Percentiles rank a stretch among this genome's conserved stretches.
Conservation (phyloP, 1,284 basidiomycete species). For the Cerrena zonata region DNA sequence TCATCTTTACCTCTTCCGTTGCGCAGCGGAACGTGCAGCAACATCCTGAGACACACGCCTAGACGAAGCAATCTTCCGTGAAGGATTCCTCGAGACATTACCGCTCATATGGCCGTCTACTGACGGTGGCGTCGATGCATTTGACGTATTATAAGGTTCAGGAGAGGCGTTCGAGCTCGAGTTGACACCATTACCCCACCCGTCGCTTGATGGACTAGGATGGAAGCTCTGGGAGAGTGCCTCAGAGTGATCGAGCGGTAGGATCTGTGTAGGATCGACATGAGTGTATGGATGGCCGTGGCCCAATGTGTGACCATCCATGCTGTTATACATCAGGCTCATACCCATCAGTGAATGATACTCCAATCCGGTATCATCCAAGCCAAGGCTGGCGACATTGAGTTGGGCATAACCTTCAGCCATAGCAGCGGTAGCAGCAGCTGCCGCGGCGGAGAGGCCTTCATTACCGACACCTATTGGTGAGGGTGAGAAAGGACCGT, state of each 20-base stretch:
- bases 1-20: slow-evolving; percentile 51
- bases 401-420: slow-evolving; percentile 64
- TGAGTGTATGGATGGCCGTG: slow-evolving; percentile 60
- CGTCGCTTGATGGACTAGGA: slow-evolving; percentile 74
- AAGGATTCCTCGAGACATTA: slow-evolving; percentile 20
- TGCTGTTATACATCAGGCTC: slow-evolving; percentile 52
- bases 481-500: slow-evolving; percentile 20
- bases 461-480: slow-evolving; percentile 28
- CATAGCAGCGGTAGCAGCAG: slow-evolving; percentile 57
- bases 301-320: slow-evolving; percentile 33
- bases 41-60: slow-evolving; percentile 52
- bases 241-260: slow-evolving; percentile 47
- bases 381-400: slow-evolving; percentile 44
- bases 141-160: slow-evolving; percentile 65
- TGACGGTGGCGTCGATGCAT: slow-evolving; percentile 65
- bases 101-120: slow-evolving; percentile 40
- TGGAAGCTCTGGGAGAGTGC: slow-evolving; percentile 50
- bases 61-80: slow-evolving; percentile 55
- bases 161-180: slow-evolving; percentile 69
- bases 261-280: slow-evolving; percentile 82
- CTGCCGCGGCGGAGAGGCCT: slow-evolving; percentile 58
- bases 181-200: slow-evolving; percentile 61
- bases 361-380: slow-evolving; percentile 51
- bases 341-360: slow-evolving; percentile 61
- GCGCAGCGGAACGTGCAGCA: slow-evolving; percentile 20